Percentiles rank a stretch among this genome's conserved stretches.
These are phyloP conservation scores for Phytophthora kernoviae DNA, from an alignment of 352 stramenopile species.

Conservation along the genomic window DNA sequence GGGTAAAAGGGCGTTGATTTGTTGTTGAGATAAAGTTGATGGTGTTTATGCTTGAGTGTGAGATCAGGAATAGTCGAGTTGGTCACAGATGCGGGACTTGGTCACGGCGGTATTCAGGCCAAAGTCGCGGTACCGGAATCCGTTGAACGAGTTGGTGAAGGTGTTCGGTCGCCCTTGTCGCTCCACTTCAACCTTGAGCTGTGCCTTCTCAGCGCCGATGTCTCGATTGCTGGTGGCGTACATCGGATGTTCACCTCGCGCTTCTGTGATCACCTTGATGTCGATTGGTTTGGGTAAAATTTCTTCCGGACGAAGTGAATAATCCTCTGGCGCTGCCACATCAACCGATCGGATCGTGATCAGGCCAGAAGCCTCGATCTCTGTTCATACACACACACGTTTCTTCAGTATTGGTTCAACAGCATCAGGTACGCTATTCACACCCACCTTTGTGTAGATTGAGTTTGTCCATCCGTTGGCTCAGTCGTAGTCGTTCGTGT, in stretches of 20 bases:
- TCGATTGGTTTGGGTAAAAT: constrained; percentile 58
- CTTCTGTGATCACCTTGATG: constrained; percentile 63
- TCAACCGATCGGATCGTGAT: constrained; percentile 61
- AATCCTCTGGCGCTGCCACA: constrained; percentile 60
- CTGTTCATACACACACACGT: constrained; percentile 28
- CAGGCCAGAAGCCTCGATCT: constrained; percentile 57
- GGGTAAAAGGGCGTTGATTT: constrained; percentile 22
- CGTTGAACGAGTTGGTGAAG: constrained; percentile 88
- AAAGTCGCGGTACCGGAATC: constrained; percentile 84
- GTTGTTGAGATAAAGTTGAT: constrained; percentile 6
- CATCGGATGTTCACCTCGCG: constrained; percentile 64
- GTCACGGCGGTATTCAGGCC: constrained; percentile 82
- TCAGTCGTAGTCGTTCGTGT: constrained; percentile 60
- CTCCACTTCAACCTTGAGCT: constrained; percentile 74
- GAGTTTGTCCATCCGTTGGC: constrained; percentile 80
- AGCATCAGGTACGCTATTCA: constrained; percentile 10
- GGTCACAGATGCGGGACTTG: constrained; percentile 80
- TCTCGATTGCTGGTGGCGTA: constrained; percentile 79
- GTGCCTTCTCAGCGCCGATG: constrained; percentile 75
- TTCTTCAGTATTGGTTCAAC: neutral
- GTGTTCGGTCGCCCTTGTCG: constrained; percentile 67
- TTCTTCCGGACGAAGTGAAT: constrained; percentile 51
- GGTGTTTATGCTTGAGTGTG: neutral
- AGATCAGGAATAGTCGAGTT: constrained; percentile 64
- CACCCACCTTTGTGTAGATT: constrained; percentile 63